Conservation (phyloP, 2,329 filamentous ascomycete genomes). For the Pleoardoris graminearum region DNA sequence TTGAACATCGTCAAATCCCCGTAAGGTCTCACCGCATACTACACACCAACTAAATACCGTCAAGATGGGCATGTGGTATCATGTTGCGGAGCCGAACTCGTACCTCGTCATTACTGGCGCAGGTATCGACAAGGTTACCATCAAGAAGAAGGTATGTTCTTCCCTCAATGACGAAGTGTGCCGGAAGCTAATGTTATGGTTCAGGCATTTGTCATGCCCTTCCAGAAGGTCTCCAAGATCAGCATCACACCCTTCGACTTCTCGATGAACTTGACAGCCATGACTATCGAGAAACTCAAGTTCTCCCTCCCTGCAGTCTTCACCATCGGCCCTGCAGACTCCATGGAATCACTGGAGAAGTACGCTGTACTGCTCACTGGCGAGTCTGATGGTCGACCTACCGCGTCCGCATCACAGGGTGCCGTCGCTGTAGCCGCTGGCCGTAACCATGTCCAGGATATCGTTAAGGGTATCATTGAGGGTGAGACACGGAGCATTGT, state of each 20-base stretch:
- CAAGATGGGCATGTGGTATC: slow-evolving; percentile 59
- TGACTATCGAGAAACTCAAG: slow-evolving; percentile 87
- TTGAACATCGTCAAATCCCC: too few relatives aligned
- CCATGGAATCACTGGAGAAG: slow-evolving; percentile 71
- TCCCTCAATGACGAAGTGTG: slow-evolving; percentile 32
- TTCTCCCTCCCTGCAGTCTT: slow-evolving; percentile 83
- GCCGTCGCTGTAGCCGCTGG: slow-evolving; percentile 51
- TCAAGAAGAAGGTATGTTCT: slow-evolving; percentile 71
- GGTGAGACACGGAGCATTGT: slow-evolving; percentile 84
- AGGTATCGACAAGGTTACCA: slow-evolving; percentile 72
- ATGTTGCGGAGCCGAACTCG: slow-evolving; percentile 73
- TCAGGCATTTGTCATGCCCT: slow-evolving; percentile 43
- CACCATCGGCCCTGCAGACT: slow-evolving; percentile 80
- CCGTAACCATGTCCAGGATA: slow-evolving; percentile 74
- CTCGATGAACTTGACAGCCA: slow-evolving; percentile 78
- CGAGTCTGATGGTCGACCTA: slow-evolving; percentile 54
- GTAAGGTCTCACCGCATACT: too few relatives aligned
- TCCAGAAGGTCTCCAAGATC: slow-evolving; percentile 48
- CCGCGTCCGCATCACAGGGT: slow-evolving; percentile 33
- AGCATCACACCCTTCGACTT: slow-evolving; percentile 79
- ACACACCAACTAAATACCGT: not conserved
- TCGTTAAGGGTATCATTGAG: slow-evolving; percentile 88
- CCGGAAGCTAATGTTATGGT: not conserved
- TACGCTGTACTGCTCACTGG: slow-evolving; percentile 79
- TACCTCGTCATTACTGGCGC: slow-evolving; percentile 88